Percentiles rank a stretch among this genome's conserved stretches.
Conservation (phyloP, 2,329 filamentous ascomycete species). For the Alternaria triticina region DNA sequence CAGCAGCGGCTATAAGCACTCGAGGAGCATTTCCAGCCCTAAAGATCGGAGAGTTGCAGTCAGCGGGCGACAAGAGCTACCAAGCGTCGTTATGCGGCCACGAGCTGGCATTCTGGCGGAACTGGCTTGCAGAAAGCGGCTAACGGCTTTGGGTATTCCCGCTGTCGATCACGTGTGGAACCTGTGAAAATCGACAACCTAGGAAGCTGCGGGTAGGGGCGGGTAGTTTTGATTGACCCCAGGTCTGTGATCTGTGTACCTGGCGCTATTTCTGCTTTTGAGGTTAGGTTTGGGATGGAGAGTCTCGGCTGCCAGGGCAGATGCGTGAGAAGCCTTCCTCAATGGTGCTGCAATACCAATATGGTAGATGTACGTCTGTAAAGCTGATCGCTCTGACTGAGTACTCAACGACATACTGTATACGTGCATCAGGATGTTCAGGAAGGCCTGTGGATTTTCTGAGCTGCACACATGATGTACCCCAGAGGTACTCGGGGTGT, state of each 20-base stretch:
- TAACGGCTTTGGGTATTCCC: not conserved
- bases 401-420: not conserved
- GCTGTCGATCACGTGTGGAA: constrained; percentile 18
- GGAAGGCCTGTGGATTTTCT: not conserved
- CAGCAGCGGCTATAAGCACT: not conserved
- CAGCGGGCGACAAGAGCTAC: constrained; percentile 7
- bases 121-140: constrained; percentile 1
- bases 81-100: constrained; percentile 8
- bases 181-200: constrained; percentile 16
- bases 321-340: not conserved
- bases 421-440: not conserved
- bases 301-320: not conserved
- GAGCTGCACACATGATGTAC: not conserved
- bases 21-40: not conserved
- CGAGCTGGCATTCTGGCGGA: constrained; percentile 13
- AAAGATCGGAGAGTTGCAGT: not conserved
- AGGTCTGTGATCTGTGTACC: constrained; percentile 4
- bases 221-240: constrained; percentile 3
- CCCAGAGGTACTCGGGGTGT: not conserved
- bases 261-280: not conserved
- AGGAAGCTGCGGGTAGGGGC: constrained; percentile 3
- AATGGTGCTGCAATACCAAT: not conserved
- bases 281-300: not conserved
- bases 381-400: not conserved
- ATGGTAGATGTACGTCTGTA: not conserved